Conservation (phyloP, 108 stramenopile species). For the Conticribra weissflogii region DNA sequence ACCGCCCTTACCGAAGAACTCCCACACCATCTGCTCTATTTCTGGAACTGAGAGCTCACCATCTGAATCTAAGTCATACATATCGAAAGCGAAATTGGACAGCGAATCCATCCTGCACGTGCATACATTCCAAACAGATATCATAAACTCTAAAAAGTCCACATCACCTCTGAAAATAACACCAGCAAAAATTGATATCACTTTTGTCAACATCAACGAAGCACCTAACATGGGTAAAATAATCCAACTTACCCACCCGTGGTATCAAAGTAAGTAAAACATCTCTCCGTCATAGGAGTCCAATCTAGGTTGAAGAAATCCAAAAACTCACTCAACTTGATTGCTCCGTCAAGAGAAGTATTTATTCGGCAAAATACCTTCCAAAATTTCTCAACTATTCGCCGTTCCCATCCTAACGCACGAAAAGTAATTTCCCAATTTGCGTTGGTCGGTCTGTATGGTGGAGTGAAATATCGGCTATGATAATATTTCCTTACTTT, state of each 20-base stretch:
- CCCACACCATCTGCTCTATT: constrained; percentile 52
- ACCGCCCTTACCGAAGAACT: constrained; percentile 44
- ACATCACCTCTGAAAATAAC: too few species aligned
- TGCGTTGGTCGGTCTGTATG: constrained; percentile 46
- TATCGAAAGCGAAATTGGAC: constrained; percentile 58
- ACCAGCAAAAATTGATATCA: too few species aligned
- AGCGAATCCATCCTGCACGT: constrained; percentile 47
- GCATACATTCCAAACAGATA: constrained; percentile 54
- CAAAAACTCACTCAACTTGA: constrained; percentile 45
- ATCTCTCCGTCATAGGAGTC: constrained; percentile 47
- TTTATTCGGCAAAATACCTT: constrained; percentile 51
- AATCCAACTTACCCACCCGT: too few species aligned
- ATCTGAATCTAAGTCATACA: constrained; percentile 49
- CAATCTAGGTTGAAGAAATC: constrained; percentile 50
- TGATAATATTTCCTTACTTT: constrained; percentile 20
- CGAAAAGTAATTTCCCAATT: constrained; percentile 53
- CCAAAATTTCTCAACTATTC: constrained; percentile 58
- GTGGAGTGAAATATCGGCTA: constrained; percentile 43
- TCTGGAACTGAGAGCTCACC: constrained; percentile 55
- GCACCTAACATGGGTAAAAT: too few species aligned
- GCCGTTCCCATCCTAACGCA: constrained; percentile 45
- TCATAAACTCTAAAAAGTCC: constrained; percentile 58
- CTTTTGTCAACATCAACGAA: too few species aligned
- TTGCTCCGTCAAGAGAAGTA: constrained; percentile 33
- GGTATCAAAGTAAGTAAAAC: constrained; percentile 54